Conservation (phyloP, 768 basidiomycete species). For the Tulasnella sp. region DNA sequence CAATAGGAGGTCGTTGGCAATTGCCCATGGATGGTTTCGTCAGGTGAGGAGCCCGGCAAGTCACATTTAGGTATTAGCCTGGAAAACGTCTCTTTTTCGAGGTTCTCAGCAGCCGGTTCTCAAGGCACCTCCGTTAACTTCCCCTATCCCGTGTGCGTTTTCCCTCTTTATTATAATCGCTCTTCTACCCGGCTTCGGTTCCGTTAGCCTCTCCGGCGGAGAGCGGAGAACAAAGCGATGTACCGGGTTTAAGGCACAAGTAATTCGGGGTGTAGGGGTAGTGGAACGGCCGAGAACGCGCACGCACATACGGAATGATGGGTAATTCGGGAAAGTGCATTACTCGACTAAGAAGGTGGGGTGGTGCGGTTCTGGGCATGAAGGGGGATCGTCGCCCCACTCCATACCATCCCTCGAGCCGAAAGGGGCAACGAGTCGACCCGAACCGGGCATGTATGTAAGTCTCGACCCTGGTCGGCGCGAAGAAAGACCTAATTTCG, state of each 20-base stretch:
- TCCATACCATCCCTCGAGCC: not conserved
- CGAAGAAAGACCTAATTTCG: not conserved
- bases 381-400: not conserved
- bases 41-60: not conserved
- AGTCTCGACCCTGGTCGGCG: not conserved
- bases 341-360: slow-evolving; percentile 6
- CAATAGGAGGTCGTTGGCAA: not conserved
- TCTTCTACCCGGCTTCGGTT: not conserved
- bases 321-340: not conserved
- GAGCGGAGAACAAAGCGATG: not conserved
- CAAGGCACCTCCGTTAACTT: slow-evolving; percentile 5
- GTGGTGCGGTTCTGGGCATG: not conserved
- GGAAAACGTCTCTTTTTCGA: not conserved
- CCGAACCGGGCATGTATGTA: not conserved
- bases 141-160: not conserved
- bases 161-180: not conserved
- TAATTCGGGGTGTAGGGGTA: not conserved
- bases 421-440: not conserved
- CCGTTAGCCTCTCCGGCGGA: slow-evolving; percentile 12
- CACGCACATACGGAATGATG: not conserved
- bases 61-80: slow-evolving; percentile 9
- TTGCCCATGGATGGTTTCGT: not conserved
- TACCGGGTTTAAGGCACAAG: not conserved
- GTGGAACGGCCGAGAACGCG: not conserved
- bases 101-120: not conserved